Evolutionary conservation across 495 filamentous ascomycete genomes (phyloP).

Genomic region (Tetracladium marchalianum): DNA sequence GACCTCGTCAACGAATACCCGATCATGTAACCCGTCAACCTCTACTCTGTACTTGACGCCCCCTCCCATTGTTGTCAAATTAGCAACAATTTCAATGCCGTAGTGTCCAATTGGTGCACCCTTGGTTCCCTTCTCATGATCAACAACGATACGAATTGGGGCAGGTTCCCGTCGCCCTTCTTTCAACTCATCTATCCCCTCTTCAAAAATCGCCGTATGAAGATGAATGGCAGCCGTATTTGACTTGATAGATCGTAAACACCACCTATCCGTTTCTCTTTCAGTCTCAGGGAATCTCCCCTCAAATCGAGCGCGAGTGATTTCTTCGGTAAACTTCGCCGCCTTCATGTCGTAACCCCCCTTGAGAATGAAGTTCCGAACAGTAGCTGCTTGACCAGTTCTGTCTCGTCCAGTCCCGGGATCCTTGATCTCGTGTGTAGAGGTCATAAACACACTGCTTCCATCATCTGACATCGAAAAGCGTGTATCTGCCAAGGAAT

Average conservation of each 20-base stretch:
- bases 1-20: slow-evolving; percentile 55
- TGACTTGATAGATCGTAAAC: slow-evolving; percentile 54
- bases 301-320: slow-evolving; percentile 78
- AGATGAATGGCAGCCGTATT: slow-evolving; percentile 52
- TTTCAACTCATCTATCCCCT: slow-evolving; percentile 39
- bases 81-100: slow-evolving; percentile 55
- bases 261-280: slow-evolving; percentile 72
- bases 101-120: slow-evolving; percentile 53
- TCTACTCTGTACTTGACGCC: slow-evolving; percentile 47
- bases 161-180: slow-evolving; percentile 49
- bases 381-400: slow-evolving; percentile 36
- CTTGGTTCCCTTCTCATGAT: slow-evolving; percentile 47
- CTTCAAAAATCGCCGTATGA: slow-evolving; percentile 69
- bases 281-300: slow-evolving; percentile 69
- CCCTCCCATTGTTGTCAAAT: slow-evolving; percentile 31
- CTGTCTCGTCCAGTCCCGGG: slow-evolving; percentile 35
- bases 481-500: slow-evolving; percentile 57
- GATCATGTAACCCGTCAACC: slow-evolving; percentile 50
- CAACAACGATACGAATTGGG: slow-evolving; percentile 49
- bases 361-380: slow-evolving; percentile 55
- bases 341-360: slow-evolving; percentile 75
- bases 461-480: slow-evolving; percentile 73
- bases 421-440: slow-evolving; percentile 45
- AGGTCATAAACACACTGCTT: slow-evolving; percentile 60
- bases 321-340: slow-evolving; percentile 69